Percentiles rank a stretch among this genome's conserved stretches.
Conservation (phyloP, 2,329 filamentous ascomycete species). For the Colletotrichum eleusines region DNA sequence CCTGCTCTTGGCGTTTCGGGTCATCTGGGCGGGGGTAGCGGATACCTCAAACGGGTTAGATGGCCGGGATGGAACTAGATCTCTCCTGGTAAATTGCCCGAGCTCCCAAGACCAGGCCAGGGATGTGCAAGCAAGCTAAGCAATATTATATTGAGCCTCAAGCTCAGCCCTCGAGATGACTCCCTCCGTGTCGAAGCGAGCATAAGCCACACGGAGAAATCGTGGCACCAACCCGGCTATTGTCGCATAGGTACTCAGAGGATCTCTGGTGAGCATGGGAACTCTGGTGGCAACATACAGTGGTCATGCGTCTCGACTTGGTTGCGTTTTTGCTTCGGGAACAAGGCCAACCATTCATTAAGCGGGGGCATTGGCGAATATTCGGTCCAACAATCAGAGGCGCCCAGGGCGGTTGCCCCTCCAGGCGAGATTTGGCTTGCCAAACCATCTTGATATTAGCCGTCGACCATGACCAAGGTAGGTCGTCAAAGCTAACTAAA, state of each 20-base stretch:
- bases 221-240: constrained; percentile 8
- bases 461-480: not conserved
- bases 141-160: constrained; percentile 34
- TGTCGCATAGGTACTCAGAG: constrained; percentile 18
- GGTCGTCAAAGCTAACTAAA: not conserved
- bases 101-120: not conserved
- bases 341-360: not conserved
- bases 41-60: constrained; percentile 24
- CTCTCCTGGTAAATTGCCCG: constrained; percentile 4
- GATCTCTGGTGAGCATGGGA: constrained; percentile 17
- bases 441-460: constrained; percentile 18
- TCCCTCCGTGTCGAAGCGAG: not conserved
- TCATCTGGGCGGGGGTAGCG: constrained; percentile 10
- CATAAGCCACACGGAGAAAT: constrained; percentile 11
- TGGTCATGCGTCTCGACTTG: constrained; percentile 13
- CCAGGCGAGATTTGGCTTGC: constrained; percentile 12
- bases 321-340: not conserved
- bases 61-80: constrained; percentile 4
- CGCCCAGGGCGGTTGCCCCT: not conserved
- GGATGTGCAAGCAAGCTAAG: constrained; percentile 29
- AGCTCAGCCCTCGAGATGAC: constrained; percentile 5
- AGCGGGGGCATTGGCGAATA: constrained; percentile 14
- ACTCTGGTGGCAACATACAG: constrained; percentile 20
- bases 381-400: constrained; percentile 17
- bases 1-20: constrained; percentile 24